Base-by-base conservation (phyloP, 331 rosid species). In the Acacia concinna region DNA sequence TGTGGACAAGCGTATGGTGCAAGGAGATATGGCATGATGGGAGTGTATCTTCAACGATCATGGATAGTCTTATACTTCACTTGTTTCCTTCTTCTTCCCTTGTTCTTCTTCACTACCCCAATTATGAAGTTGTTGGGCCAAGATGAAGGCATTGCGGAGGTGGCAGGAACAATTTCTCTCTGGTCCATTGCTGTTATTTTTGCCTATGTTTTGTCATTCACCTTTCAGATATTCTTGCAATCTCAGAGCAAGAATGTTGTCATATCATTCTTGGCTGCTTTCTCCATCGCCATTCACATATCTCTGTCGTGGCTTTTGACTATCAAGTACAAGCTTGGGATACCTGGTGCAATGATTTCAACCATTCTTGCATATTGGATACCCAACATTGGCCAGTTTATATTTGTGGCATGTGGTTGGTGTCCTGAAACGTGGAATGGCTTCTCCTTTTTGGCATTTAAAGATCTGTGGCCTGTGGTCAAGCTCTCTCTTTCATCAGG, bases 1-100 rank as follows among this genome's bases (percentile, higher is more conserved):
- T 85, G 91, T 40, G 93, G 93, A 51, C 93, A 89, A 85, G 88
- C 93, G 43, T 85, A 43, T 65, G 91, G 91, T 17, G 93, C 91
- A 18, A 74, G 78, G 52, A 73, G 80, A 44, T 79, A 83, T 65
- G 9, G 62, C 68, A 87, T 87, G 88, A 80, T 89, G n/a, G 93
- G 91, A 31, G 31, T 86, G 20, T 78, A 83, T 59, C 82, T 86
- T 31, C 90, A 84, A 62, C 59, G 87, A 63, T 86, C 87, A 17
- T 86, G 87, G 87, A 32, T 86, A 28, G 57, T 49, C 57, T 49
- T 49, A 49, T 49, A 49, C 68, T 11, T 67, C 0, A 75, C 83
- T 5, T 12, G 81, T 52, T 1, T 75, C 8, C 0, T 59, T 0
- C 77, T 89, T 25, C 75, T 87, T 66, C 93, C 91, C 15, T 0